These are phyloP conservation scores for Hyaloscypha bicolor DNA, from an alignment of 495 filamentous ascomycete species.

Conservation along the genomic window DNA sequence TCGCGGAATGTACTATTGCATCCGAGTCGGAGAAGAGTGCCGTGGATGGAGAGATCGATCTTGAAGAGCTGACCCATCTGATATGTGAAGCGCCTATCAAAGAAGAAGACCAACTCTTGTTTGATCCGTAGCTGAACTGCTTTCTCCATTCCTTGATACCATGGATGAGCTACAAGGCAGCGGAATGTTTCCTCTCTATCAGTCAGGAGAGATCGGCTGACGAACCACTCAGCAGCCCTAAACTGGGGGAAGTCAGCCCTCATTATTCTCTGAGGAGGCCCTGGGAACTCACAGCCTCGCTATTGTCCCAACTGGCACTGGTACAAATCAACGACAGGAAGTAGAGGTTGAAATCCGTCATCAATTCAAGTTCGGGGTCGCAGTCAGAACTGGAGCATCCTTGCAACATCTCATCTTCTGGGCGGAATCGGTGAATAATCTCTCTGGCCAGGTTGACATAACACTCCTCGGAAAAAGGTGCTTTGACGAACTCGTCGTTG, in stretches of 20 bases:
- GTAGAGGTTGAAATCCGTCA: neutral
- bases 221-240: neutral
- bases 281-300: neutral
- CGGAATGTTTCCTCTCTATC: conserved; percentile 4
- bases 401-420: neutral
- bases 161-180: neutral
- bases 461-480: neutral
- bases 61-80: neutral
- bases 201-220: neutral
- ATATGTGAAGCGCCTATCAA: conserved; percentile 6
- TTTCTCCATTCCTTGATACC: neutral
- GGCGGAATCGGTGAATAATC: neutral
- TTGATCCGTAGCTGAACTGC: neutral
- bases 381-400: neutral
- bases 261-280: too few relatives aligned
- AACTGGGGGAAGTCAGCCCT: neutral
- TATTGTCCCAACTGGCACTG: neutral
- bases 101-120: conserved; percentile 5
- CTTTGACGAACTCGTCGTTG: neutral
- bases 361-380: neutral
- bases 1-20: neutral
- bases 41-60: neutral
- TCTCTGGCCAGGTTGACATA: neutral
- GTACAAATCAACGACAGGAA: neutral
- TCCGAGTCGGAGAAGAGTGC: neutral